Evolutionary conservation across 2,329 filamentous ascomycete species (phyloP), one percentile per base, ranked within the genome.

Genomic region (Fusarium sp.): DNA sequence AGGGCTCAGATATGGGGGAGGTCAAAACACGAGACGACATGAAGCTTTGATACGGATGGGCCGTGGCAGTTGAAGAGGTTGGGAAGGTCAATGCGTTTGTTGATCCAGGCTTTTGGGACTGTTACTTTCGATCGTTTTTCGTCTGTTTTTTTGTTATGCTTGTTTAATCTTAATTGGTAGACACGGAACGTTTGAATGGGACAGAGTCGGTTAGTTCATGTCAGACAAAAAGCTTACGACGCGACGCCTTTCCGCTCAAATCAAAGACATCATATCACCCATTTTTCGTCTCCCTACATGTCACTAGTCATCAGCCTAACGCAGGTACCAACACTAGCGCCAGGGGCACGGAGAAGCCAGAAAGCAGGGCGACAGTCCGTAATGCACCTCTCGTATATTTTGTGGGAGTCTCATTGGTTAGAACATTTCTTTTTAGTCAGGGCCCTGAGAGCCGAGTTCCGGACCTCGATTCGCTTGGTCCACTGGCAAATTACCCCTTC

Each of bases 401-500:
- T 24, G 38, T 8, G 24, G 8, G 3, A n/a, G 6, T 41, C 9
- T 4, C 6, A 52, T 52, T 52, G 49, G 49, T 2, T 10, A 27
- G 5, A 20, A 11, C 30, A 6, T 18, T 41, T 41, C 24, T 12
- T 52, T 52, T 52, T 41, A 27, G 38, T 40, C 34, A 43, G 18
- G n/a, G 27, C 5, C 32, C 27, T 29, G 24, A 41, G 47, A 40
- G 32, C 60, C 62, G 60, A 65, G 27, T 59, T 64, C 61, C 60
- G 40, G 22, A 52, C 34, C 13, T 27, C 30, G 49, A 57, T 34
- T 41, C 27, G 40, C 43, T 32, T n/a, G 49, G 44, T 32, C 5
- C 11, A 12, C 11, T 32, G 62, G 60, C 38, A 65, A 65, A 65
- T 65, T 65, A 34, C 44, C 43, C 4, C 45, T 65, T 65, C 62